Conservation (phyloP, 2,329 filamentous ascomycete species). For the Aschersonia sp. region DNA sequence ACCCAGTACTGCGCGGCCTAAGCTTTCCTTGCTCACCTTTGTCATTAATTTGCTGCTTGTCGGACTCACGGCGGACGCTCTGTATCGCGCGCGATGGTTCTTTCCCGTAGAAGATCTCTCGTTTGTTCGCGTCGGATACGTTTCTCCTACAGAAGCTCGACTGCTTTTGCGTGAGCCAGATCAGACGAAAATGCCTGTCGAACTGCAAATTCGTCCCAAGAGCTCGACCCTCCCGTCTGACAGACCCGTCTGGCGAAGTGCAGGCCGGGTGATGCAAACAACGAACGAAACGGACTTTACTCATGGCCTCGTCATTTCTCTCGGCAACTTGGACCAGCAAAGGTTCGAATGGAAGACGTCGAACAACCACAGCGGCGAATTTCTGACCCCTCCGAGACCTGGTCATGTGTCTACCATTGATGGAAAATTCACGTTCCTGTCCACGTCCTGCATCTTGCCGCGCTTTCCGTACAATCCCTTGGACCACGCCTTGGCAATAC, state of each 20-base stretch:
- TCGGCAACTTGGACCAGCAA: slow-evolving; percentile 51
- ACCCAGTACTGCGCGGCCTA: slow-evolving; percentile 54
- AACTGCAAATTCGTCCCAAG: slow-evolving; percentile 47
- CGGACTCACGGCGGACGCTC: slow-evolving; percentile 57
- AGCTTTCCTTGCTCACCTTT: slow-evolving; percentile 53
- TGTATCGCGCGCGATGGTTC: slow-evolving; percentile 57
- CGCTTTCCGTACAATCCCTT: slow-evolving; percentile 79
- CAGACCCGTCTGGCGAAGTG: slow-evolving; percentile 48
- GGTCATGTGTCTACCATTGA: slow-evolving; percentile 47
- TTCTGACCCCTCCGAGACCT: slow-evolving; percentile 58
- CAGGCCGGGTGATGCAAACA: slow-evolving; percentile 49
- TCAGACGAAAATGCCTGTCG: slow-evolving; percentile 57
- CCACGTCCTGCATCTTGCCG: slow-evolving; percentile 83
- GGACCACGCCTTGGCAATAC: slow-evolving; percentile 70
- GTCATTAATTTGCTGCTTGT: slow-evolving; percentile 58
- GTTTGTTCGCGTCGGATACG: slow-evolving; percentile 76
- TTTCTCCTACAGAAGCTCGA: slow-evolving; percentile 66
- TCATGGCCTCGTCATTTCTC: slow-evolving; percentile 48
- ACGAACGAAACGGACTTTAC: slow-evolving; percentile 75
- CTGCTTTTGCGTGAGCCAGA: slow-evolving; percentile 79
- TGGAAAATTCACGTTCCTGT: slow-evolving; percentile 75
- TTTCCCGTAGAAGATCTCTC: slow-evolving; percentile 63
- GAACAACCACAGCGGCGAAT: slow-evolving; percentile 73
- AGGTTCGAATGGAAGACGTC: slow-evolving; percentile 75
- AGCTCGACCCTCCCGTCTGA: slow-evolving; percentile 36